Evolutionary conservation across 2,329 filamentous ascomycete genomes (phyloP), one percentile per base, ranked within the genome.

Genomic region (Oidium heveae): DNA sequence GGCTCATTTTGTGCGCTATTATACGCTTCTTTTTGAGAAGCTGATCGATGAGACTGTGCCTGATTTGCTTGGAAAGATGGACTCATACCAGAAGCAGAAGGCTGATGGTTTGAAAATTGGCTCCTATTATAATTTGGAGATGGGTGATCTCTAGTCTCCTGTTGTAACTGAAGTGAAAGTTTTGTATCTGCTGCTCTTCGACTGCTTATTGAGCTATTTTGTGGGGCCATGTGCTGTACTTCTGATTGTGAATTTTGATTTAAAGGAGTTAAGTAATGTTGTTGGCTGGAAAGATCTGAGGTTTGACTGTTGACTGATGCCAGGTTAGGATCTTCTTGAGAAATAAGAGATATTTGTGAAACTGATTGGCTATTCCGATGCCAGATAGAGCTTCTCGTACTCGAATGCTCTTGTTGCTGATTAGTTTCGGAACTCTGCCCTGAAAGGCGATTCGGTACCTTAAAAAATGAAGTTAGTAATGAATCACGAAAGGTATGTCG

Each of bases 381-480:
- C 24, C 24, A 28, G 24, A 28, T 28, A 28, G 24, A 28, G 24
- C 24, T 28, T 28, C 24, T 28, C 6, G 24, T 28, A 28, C 24
- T 28, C 3, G 24, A 28, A 28, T 28, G 24, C 24, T 28, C 24
- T 28, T 28, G 24, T 28, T 28, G 24, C 24, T 28, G 24, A 28
- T 28, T 28, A 28, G 24, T 28, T 16, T 63, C 61, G 43, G 63
- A 60, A 58, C 59, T 55, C 36, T 76, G 79, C 56, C 81, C 78
- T 63, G 78, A 81, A 59, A 77, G 64, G 64, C 80, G 76, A 7
- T 77, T 80, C 39, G 77, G 65, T 5, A 76, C 78, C 64, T 81
- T 77, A 32, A 75, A 67, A 61, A 77, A 79, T 55, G 68, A 60
- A 51, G 68, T 59, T 53, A 66, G 67, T 58, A 71, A 69, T 49